Evolutionary conservation across 805 yeast genomes (phyloP), one percentile per base, ranked within the genome.

Genomic region (Candida coquimbonensis): DNA sequence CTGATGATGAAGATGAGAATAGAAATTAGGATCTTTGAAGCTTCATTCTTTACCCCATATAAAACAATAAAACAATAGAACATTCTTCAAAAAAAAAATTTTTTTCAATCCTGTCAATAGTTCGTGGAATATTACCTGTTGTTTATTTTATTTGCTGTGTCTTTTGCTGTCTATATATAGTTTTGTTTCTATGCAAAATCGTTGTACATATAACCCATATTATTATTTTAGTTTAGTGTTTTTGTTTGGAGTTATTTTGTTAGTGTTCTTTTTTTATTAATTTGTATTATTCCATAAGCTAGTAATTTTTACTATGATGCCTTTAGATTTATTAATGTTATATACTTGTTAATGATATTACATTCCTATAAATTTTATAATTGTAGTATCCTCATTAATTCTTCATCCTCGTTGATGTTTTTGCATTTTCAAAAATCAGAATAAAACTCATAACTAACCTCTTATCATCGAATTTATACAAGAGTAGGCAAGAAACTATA

Each of bases 1-100:
- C 54, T 32, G 61, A 56, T 40, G 61, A 56, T n/a, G 36, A 38
- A 25, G 21, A 24, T 16, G 38, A 40, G 8, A 14, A 19, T 19
- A 31, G 19, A n/a, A 19, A 39, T 3, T 13, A 16, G 29, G n/a
- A 24, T 17, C 7, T 4, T 24, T 13, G 6, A 29, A 29, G 6
- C 31, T 29, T 5, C 12, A 11, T 29, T 9, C 4, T 29, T 11
- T 9, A 11, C 13, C 31, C 31, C 6, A 11, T 29, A 29, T 29
- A 9, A 11, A 11, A 29, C 31, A 29, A 29, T 29, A 29, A 29
- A 5, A n/a, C 36, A 16, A n/a, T 33, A 16, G 17, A 7, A 8
- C 35, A 13, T 7, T 33, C 12, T 33, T 8, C 9, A 21, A 21
- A 21, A 21, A 21, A 4, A 21, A 21, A 5, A 16, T 32, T 5